These are phyloP conservation scores for Colletotrichum aenigma DNA, from an alignment of 2,329 filamentous ascomycete genomes.

Conservation along the genomic window DNA sequence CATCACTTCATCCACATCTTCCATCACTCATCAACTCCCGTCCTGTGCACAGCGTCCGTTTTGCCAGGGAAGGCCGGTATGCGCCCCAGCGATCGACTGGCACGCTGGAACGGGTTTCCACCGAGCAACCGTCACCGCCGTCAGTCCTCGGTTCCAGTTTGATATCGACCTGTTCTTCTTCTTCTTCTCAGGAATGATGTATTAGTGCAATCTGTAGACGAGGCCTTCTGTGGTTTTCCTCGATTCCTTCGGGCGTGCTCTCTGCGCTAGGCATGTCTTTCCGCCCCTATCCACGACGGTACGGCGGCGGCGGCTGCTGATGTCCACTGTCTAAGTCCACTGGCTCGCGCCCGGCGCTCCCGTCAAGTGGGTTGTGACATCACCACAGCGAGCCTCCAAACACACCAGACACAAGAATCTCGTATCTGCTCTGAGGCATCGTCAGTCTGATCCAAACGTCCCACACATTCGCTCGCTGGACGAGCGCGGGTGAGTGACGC, in stretches of 20 bases:
- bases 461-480: not conserved
- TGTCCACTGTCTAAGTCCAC: conserved; percentile 5
- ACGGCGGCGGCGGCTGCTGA: not conserved
- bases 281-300: not conserved
- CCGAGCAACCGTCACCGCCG: conserved; percentile 4
- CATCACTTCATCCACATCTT: conserved; percentile 11
- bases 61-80: not conserved
- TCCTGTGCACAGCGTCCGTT: not conserved
- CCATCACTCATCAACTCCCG: not conserved
- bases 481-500: not conserved
- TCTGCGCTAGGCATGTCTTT: conserved; percentile 7
- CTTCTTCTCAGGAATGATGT: not conserved
- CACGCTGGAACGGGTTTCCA: conserved; percentile 1
- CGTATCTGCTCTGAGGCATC: conserved; percentile 1
- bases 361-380: conserved; percentile 15
- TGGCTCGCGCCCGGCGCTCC: not conserved
- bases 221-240: not conserved
- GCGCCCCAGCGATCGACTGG: not conserved
- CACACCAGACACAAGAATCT: not conserved
- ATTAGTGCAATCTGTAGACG: not conserved
- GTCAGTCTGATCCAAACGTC: conserved; percentile 7
- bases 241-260: not conserved
- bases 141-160: conserved; percentile 3
- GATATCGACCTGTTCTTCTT: not conserved
- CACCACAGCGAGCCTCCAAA: not conserved